phyloP scores from a whole-genome alignment of 306 rosid genomes.

The Cotoneaster glaucophyllus region DNA sequence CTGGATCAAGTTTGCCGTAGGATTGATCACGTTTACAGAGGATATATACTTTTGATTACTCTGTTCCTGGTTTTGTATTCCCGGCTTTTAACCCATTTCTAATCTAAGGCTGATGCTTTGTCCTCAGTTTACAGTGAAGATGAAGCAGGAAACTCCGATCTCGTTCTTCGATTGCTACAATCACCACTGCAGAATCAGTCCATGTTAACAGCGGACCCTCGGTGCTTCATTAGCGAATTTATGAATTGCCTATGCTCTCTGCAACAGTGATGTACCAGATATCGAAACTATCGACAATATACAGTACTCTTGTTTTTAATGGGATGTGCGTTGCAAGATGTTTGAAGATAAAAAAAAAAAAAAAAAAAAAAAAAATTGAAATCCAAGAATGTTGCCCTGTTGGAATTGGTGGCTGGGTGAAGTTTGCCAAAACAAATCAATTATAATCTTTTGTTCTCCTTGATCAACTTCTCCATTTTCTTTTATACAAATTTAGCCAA shows the following conservation, averaged over 20 bases:
- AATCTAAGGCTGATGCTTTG: constrained; percentile 12
- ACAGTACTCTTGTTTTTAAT: too few species aligned
- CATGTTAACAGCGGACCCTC: background rate
- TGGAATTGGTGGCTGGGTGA: too few species aligned
- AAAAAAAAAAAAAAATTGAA: too few species aligned
- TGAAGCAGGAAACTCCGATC: constrained; percentile 17
- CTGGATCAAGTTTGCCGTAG: background rate
- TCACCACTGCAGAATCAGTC: background rate
- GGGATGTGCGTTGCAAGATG: too few species aligned
- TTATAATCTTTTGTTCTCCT: too few species aligned
- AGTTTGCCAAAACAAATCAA: too few species aligned
- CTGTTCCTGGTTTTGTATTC: background rate
- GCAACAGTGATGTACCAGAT: too few species aligned
- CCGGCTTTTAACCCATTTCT: background rate
- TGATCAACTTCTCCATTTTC: too few species aligned
- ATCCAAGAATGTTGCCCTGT: too few species aligned
- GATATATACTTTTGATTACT: background rate
- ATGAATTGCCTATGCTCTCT: background rate
- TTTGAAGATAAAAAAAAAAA: too few species aligned
- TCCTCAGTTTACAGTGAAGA: constrained; percentile 22
- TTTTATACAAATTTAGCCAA: too few species aligned
- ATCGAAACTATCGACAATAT: too few species aligned
- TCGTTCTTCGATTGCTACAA: background rate
- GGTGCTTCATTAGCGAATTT: background rate
- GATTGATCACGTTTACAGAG: background rate